Evolutionary conservation across 2,329 filamentous ascomycete genomes (phyloP).

Genomic region (Aquanectria penicillioides): DNA sequence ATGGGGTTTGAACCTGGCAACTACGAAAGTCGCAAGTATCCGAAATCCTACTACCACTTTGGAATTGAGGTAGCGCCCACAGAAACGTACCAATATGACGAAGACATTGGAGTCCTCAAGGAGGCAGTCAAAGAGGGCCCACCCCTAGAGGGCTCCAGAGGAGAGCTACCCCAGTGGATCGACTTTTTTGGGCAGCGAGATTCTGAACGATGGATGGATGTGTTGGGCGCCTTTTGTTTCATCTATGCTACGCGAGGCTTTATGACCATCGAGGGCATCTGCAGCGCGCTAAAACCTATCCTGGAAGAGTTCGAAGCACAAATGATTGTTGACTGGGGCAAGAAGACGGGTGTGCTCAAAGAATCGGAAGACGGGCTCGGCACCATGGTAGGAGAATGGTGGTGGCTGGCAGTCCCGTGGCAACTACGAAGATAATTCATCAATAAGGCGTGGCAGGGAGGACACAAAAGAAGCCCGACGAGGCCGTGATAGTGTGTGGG

Average conservation of each 20-base stretch:
- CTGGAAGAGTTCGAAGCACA: constrained; percentile 72
- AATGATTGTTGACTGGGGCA: constrained; percentile 68
- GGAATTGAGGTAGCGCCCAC: constrained; percentile 69
- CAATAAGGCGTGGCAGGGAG: constrained; percentile 8
- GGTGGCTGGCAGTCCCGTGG: constrained; percentile 67
- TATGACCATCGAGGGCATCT: constrained; percentile 62
- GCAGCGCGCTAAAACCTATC: constrained; percentile 64
- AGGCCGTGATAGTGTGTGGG: neutral
- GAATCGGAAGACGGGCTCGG: constrained; percentile 52
- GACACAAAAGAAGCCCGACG: constrained; percentile 17
- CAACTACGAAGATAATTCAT: constrained; percentile 30
- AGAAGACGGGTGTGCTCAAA: constrained; percentile 60
- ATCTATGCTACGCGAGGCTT: constrained; percentile 71
- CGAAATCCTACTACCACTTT: constrained; percentile 73
- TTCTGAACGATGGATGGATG: constrained; percentile 69
- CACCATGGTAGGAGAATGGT: constrained; percentile 69
- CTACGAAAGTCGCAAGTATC: constrained; percentile 76
- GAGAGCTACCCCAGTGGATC: constrained; percentile 76
- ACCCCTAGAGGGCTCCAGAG: constrained; percentile 52
- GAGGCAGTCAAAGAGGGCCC: constrained; percentile 50
- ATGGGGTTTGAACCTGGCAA: constrained; percentile 77
- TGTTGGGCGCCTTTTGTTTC: constrained; percentile 71
- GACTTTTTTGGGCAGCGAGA: constrained; percentile 73
- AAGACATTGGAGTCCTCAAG: constrained; percentile 56
- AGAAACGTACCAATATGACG: constrained; percentile 69